Evolutionary conservation across 73 alveolate genomes (phyloP).

Genomic region (Breviolum minutum): DNA sequence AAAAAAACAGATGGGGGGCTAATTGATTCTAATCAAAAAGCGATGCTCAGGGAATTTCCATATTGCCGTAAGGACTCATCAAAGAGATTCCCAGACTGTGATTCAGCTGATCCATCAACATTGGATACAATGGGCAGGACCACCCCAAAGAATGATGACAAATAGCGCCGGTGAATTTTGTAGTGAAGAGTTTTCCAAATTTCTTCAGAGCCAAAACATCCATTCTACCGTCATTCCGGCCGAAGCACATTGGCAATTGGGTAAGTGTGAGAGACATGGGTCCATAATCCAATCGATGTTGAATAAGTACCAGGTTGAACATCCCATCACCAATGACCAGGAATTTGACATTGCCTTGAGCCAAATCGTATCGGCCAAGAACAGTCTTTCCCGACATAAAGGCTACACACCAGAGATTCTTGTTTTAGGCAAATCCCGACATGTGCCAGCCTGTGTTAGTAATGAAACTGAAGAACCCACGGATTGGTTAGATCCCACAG

Average conservation of each 20-base stretch:
- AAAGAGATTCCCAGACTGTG: not conserved
- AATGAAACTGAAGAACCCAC: not conserved
- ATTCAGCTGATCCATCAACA: not conserved
- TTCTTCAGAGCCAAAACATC: not conserved
- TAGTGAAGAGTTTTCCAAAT: not conserved
- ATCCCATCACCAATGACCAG: not conserved
- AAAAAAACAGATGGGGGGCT: no score
- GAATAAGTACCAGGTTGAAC: not conserved
- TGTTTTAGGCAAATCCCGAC: not conserved
- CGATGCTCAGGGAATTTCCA: no score
- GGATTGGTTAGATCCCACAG: no score
- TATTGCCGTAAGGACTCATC: not conserved
- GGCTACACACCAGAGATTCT: constrained; percentile 6
- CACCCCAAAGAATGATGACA: not conserved
- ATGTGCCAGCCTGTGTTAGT: not conserved
- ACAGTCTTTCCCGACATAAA: not conserved
- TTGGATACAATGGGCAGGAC: constrained; percentile 58
- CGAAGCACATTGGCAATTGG: constrained; percentile 42
- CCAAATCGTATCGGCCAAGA: not conserved
- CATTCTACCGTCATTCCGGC: not conserved
- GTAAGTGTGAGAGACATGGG: constrained; percentile 20
- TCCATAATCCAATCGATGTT: not conserved
- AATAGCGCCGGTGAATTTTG: constrained; percentile 11
- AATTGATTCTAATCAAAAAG: no score
- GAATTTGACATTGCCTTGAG: not conserved